These are phyloP conservation scores for Punica granatum DNA, from an alignment of 345 rosid genomes.

Conservation along the genomic window DNA sequence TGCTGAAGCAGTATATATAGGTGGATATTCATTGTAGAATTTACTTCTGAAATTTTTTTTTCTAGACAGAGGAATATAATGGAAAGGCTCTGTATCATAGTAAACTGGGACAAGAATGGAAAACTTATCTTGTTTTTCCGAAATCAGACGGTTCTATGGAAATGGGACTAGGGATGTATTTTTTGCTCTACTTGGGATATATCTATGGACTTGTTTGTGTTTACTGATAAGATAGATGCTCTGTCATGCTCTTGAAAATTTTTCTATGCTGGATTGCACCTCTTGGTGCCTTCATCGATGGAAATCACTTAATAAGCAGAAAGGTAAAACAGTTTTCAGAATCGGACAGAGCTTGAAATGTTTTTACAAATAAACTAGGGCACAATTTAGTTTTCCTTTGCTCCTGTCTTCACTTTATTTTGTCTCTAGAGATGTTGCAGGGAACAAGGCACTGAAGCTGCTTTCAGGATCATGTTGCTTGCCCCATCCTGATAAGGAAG, in stretches of 20 bases:
- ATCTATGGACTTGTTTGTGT: neutral
- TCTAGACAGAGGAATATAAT: neutral
- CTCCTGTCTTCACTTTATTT: neutral
- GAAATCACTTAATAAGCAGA: neutral
- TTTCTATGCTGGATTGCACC: neutral
- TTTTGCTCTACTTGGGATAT: neutral
- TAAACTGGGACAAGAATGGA: neutral
- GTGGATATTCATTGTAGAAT: neutral
- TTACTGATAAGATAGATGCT: neutral
- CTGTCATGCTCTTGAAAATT: neutral
- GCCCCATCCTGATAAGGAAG: constrained; percentile 94
- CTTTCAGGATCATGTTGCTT: constrained; percentile 73
- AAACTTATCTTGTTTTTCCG: too few relatives aligned
- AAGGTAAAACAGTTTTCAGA: neutral
- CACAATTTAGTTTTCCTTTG: neutral
- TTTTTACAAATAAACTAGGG: neutral
- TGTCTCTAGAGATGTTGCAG: constrained; percentile 28
- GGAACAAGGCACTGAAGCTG: constrained; percentile 51
- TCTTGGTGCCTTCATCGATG: neutral
- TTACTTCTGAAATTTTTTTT: neutral
- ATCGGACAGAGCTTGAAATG: neutral
- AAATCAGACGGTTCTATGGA: too few relatives aligned
- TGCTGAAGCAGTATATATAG: neutral
- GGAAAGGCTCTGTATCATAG: neutral
- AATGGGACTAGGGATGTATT: neutral